phyloP scores from a whole-genome alignment of 345 rosid species.

The Heritiera littoralis region DNA sequence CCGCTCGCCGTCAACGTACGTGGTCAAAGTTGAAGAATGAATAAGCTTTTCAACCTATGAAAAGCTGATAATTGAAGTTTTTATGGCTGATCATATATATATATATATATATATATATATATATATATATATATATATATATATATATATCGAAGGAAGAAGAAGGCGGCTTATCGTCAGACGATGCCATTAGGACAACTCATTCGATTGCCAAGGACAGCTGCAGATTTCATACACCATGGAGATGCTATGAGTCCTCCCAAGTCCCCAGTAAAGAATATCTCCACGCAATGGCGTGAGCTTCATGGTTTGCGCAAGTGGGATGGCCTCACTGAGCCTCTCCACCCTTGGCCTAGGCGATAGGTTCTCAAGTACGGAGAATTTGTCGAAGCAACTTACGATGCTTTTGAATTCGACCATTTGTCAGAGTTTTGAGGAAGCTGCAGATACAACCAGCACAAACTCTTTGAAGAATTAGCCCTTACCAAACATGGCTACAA shows the following conservation, averaged over 20 bases:
- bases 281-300: slow-evolving; percentile 51
- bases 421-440: slow-evolving; percentile 66
- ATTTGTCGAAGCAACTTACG: slow-evolving; percentile 55
- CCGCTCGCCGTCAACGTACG: no score
- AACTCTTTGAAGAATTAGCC: slow-evolving; percentile 55
- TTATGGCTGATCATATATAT: no score
- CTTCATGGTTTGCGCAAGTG: slow-evolving; percentile 51
- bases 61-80: no score
- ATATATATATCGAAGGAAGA: no score
- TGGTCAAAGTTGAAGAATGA: no score
- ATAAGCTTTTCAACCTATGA: no score
- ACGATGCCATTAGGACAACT: slow-evolving; percentile 44
- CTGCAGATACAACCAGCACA: slow-evolving; percentile 53
- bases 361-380: slow-evolving; percentile 68
- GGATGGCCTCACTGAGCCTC: slow-evolving; percentile 56
- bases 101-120: no score
- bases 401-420: slow-evolving; percentile 67
- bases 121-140: no score
- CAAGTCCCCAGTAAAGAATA: slow-evolving; percentile 47
- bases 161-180: slow-evolving; percentile 16
- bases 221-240: slow-evolving; percentile 50
- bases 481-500: slow-evolving; percentile 54
- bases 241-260: slow-evolving; percentile 64
- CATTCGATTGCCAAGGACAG: slow-evolving; percentile 43
- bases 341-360: slow-evolving; percentile 56